A percentile compares a stretch with the other conserved stretches of the same genome.
Conservation (phyloP, 192 early-diverging fungal species). For the Backusella morwellensis region DNA sequence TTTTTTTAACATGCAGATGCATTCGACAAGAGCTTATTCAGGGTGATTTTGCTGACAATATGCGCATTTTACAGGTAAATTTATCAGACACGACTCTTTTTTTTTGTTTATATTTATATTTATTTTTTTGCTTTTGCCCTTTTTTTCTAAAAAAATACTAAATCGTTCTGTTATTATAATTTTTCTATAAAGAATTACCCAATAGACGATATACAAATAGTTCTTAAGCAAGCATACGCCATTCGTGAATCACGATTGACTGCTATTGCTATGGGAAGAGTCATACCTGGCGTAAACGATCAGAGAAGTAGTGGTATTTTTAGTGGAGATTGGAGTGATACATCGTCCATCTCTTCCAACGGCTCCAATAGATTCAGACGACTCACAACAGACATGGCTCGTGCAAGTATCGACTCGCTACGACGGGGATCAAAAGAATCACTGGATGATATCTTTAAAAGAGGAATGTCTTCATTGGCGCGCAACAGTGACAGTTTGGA, state of each 20-base stretch:
- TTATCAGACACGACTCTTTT: neutral
- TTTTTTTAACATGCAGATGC: constrained; percentile 32
- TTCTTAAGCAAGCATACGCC: constrained; percentile 19
- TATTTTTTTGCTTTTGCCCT: neutral
- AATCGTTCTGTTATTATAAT: neutral
- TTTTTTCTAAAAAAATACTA: constrained; percentile 10
- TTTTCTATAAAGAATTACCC: constrained; percentile 53
- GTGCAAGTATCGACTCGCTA: constrained; percentile 23
- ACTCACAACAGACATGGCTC: constrained; percentile 17
- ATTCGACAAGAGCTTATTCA: constrained; percentile 50
- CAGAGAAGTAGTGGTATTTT: constrained; percentile 17
- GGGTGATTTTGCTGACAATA: constrained; percentile 59
- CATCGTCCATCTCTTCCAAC: constrained; percentile 18
- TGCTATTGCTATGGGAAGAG: neutral
- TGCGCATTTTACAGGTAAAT: constrained; percentile 57
- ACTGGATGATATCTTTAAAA: constrained; percentile 21
- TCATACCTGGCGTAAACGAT: constrained; percentile 25
- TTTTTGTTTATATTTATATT: neutral
- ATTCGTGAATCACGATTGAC: constrained; percentile 18
- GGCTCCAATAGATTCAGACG: constrained; percentile 13
- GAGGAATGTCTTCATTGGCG: neutral
- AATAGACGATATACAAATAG: constrained; percentile 40
- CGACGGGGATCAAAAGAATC: constrained; percentile 24
- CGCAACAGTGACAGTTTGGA: neutral
- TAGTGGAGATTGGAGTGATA: constrained; percentile 24